These are phyloP conservation scores for Candida sakaeoensis DNA, from an alignment of 805 yeast species.

Conservation along the genomic window DNA sequence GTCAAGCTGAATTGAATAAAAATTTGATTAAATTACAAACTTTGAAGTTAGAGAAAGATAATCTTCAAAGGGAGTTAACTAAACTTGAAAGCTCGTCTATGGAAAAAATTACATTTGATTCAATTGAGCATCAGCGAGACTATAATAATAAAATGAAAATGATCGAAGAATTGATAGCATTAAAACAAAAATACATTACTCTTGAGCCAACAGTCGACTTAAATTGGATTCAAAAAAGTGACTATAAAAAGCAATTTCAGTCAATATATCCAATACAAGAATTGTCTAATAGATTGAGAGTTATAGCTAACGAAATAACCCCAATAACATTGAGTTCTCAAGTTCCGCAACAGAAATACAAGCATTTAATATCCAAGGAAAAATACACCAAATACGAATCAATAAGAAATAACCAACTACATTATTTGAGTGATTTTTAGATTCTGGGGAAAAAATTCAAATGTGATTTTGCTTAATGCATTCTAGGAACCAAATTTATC, in stretches of 20 bases:
- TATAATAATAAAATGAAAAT: conserved; percentile 31
- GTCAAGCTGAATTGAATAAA: conserved; percentile 18
- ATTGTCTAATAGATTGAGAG: conserved; percentile 8
- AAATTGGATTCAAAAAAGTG: conserved; percentile 19
- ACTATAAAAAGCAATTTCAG: not conserved
- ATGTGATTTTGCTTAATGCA: too few relatives aligned
- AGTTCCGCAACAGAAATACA: conserved; percentile 16
- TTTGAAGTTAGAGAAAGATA: conserved; percentile 22
- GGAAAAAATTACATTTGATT: conserved; percentile 12
- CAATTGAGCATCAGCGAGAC: conserved; percentile 30
- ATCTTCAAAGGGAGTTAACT: conserved; percentile 19
- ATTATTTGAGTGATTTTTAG: not conserved
- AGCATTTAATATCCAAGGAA: conserved; percentile 18
- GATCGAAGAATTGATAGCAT: conserved; percentile 41
- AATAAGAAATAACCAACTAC: not conserved
- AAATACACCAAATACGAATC: conserved; percentile 8
- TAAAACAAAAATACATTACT: conserved; percentile 30
- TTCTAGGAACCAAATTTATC: too few relatives aligned
- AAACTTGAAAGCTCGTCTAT: conserved; percentile 10
- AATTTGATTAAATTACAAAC: conserved; percentile 18
- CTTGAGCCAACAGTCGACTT: conserved; percentile 9
- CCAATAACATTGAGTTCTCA: conserved; percentile 11
- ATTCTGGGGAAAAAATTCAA: not conserved
- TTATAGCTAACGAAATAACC: conserved; percentile 9
- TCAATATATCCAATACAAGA: conserved; percentile 10